Evolutionary conservation across 1,284 basidiomycete genomes (phyloP), one percentile per base, ranked within the genome.

Genomic region (Neonothopanus nambi): DNA sequence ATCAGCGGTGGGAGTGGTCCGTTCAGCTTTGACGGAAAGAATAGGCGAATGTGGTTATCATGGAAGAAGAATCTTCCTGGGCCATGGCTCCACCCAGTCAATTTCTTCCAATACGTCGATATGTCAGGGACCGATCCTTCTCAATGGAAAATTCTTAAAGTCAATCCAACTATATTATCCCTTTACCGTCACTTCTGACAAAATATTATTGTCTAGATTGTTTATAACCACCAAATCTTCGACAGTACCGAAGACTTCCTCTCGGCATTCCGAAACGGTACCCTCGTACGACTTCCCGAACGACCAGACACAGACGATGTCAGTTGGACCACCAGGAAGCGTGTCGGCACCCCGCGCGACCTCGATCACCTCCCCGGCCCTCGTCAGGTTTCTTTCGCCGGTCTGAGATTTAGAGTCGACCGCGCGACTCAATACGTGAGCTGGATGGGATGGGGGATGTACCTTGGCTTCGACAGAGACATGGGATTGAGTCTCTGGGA

Each of bases 401-500:
- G 85, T 0, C 62, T 78, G 57, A 70, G 85, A 3, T 86, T 80
- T 64, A 70, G 79, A 38, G 77, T 87, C 13, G 82, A 88, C 62
- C 62, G 61, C 20, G 70, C 73, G 41, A 65, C 70, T 47, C 74
- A 81, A 59, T 87, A 81, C 56, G 67, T 88, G 30, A 80, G 73
- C 47, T 88, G 84, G 84, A 81, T 85, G 79, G 81, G 77, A 2
- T 85, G 81, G 80, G 73, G 76, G 0, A 61, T 85, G 65, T 87
- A 81, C 60, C 69, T 85, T 23, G 77, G 79, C 50, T 87, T 87
- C 61, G 79, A 83, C 49, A 67, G 84, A 35, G 85, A 85, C 61
- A 85, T 86, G 81, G 82, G 86, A 11, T 57, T 89, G 54, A 79
- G 77, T 51, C 66, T 89, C 11, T 89, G 82, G 81, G 81, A 89